Conservation (phyloP, 2,329 filamentous ascomycete genomes). For the Macroventuria anomochaeta region DNA sequence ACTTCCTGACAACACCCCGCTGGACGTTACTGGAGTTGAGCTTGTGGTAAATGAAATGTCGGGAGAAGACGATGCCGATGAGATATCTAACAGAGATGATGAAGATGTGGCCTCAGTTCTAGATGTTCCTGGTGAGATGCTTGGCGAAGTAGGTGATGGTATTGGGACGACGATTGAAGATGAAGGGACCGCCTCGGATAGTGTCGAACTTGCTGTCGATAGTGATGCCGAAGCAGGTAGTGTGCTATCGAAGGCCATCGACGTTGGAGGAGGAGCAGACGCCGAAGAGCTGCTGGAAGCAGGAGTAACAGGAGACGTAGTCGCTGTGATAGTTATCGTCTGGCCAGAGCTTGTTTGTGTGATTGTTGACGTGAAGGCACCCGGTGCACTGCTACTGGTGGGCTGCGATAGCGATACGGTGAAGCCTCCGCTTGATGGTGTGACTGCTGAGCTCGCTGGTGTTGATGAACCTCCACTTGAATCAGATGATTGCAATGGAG, state of each 20-base stretch:
- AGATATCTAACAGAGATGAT: neutral
- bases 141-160: neutral
- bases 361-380: neutral
- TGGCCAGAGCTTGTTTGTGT: neutral
- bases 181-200: neutral
- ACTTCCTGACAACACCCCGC: neutral
- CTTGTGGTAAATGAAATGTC: too few species aligned
- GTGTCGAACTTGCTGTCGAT: neutral
- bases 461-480: neutral
- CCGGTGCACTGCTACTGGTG: neutral
- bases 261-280: neutral
- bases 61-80: neutral
- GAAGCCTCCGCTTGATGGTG: constrained; percentile 1
- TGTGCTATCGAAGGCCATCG: neutral
- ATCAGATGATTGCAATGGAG: neutral
- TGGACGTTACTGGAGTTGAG: too few species aligned
- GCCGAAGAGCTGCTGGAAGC: neutral
- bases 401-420: constrained; percentile 15
- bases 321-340: neutral
- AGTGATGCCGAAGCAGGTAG: neutral
- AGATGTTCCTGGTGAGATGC: neutral
- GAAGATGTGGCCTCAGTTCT: too few species aligned
- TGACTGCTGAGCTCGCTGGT: neutral
- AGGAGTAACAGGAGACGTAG: neutral
- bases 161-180: neutral